phyloP scores from a whole-genome alignment of 306 rosid species.

The Fagus crenata region DNA sequence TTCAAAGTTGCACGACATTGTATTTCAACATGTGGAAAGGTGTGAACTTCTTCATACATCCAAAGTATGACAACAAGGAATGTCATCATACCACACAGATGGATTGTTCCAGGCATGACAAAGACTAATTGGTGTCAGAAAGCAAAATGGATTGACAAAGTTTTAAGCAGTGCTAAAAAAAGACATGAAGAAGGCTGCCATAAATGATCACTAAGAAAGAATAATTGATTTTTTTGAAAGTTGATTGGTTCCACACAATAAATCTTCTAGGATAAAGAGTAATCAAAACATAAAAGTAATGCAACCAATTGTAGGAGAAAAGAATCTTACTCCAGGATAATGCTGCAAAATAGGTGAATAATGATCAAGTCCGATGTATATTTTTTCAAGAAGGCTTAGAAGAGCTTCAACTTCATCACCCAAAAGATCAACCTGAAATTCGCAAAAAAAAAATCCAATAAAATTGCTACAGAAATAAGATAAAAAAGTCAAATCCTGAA shows the following conservation, averaged over 20 bases:
- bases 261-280: background rate
- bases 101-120: too few relatives aligned
- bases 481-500: background rate
- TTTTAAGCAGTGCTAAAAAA: background rate
- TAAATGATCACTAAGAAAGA: background rate
- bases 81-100: too few relatives aligned
- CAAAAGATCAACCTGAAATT: slow-evolving; percentile 89
- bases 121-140: background rate
- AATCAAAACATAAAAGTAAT: background rate
- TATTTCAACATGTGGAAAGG: too few relatives aligned
- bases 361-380: slow-evolving; percentile 85
- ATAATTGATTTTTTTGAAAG: background rate
- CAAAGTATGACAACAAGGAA: too few relatives aligned
- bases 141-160: background rate
- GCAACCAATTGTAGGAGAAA: background rate
- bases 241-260: background rate
- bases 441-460: slow-evolving; percentile 18
- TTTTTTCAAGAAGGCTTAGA: slow-evolving; percentile 58
- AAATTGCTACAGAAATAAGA: slow-evolving; percentile 19
- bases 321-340: slow-evolving; percentile 82
- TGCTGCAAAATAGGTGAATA: slow-evolving; percentile 90
- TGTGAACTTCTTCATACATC: too few relatives aligned
- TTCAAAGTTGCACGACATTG: too few relatives aligned
- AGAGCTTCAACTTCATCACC: slow-evolving; percentile 79
- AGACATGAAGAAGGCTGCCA: background rate